Evolutionary conservation across 371 early-diverging fungal genomes (phyloP).

Genomic region (Zychaea mexicana): DNA sequence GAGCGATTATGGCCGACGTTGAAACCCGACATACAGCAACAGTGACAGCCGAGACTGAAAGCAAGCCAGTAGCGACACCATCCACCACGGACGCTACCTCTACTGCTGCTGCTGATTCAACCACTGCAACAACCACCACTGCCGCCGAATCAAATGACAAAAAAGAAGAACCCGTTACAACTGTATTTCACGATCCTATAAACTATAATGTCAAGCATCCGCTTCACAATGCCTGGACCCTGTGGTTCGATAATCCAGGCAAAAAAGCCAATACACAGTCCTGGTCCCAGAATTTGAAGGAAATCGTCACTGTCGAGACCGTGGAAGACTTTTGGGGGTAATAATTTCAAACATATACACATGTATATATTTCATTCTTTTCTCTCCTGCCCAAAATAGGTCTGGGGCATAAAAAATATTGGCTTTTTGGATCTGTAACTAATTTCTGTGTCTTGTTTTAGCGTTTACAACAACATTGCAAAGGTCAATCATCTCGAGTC

Average conservation of each 20-base stretch:
- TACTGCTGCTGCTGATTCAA: no score
- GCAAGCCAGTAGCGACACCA: neutral
- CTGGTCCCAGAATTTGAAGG: constrained; percentile 92
- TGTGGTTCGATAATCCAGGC: constrained; percentile 94
- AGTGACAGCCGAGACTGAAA: constrained; percentile 8
- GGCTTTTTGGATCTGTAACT: no score
- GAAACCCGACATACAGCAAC: constrained; percentile 16
- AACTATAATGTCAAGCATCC: constrained; percentile 90
- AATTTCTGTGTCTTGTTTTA: constrained; percentile 25
- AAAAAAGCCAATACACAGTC: constrained; percentile 75
- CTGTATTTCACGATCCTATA: constrained; percentile 41
- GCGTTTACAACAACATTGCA: constrained; percentile 87
- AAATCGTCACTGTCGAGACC: constrained; percentile 84
- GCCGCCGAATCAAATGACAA: constrained; percentile 5
- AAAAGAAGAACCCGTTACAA: constrained; percentile 23
- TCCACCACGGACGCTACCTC: neutral
- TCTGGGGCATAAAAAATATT: no score
- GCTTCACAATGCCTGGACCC: constrained; percentile 87
- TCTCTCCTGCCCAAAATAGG: neutral
- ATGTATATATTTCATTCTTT: neutral
- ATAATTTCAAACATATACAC: neutral
- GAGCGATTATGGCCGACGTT: constrained; percentile 18
- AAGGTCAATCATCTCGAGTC: constrained; percentile 78
- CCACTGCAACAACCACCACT: constrained; percentile 6
- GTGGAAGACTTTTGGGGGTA: constrained; percentile 98